These are phyloP conservation scores for Malus domestica DNA, from an alignment of 306 rosid species.

Conservation along the genomic window DNA sequence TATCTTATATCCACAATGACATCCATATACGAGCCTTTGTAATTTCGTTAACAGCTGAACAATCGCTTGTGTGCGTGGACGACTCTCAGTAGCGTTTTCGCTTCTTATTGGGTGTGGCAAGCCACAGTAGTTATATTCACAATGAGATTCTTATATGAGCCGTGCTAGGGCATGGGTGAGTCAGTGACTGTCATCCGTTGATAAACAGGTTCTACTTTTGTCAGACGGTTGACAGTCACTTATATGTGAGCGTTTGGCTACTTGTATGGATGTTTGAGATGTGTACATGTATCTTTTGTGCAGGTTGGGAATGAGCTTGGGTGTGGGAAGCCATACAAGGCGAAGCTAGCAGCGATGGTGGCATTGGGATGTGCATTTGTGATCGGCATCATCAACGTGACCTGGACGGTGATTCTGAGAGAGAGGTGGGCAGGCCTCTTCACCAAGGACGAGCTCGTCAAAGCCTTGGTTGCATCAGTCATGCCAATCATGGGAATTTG, in stretches of 20 bases:
- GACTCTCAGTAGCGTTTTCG: too few relatives aligned
- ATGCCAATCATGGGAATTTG: slow-evolving; percentile 87
- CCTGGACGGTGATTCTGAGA: slow-evolving; percentile 71
- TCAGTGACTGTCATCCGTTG: too few relatives aligned
- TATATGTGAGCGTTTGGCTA: too few relatives aligned
- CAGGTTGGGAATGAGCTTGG: slow-evolving; percentile 98
- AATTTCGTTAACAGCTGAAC: too few relatives aligned
- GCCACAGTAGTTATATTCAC: too few relatives aligned
- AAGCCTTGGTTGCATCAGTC: slow-evolving; percentile 60
- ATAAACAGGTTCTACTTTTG: too few relatives aligned
- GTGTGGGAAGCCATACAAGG: slow-evolving; percentile 80
- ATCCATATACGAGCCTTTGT: too few relatives aligned
- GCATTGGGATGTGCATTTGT: slow-evolving; percentile 77
- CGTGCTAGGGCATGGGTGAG: too few relatives aligned
- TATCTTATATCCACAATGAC: too few relatives aligned
- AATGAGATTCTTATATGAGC: too few relatives aligned
- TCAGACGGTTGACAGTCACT: background rate
- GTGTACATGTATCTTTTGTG: background rate
- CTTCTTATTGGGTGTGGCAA: too few relatives aligned
- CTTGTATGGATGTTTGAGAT: background rate
- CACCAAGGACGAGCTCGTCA: slow-evolving; percentile 52
- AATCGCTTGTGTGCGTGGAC: too few relatives aligned
- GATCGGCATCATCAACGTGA: slow-evolving; percentile 71
- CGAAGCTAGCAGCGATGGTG: slow-evolving; percentile 85
- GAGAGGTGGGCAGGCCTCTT: slow-evolving; percentile 75